Evolutionary conservation across 106 monocot genomes (phyloP).

Genomic region (Hemerocallis citrina): DNA sequence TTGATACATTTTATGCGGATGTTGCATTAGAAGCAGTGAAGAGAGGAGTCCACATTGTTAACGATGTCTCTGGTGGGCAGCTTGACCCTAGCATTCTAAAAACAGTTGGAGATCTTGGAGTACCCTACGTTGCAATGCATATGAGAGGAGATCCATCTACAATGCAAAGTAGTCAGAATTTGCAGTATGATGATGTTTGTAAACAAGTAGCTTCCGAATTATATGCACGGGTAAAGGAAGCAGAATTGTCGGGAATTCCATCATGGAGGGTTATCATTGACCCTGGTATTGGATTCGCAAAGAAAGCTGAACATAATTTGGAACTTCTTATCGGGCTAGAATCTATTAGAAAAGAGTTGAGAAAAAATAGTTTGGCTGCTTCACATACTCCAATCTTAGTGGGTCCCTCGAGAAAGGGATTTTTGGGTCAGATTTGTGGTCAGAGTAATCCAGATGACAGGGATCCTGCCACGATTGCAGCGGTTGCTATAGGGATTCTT

Average conservation of each 20-base stretch:
- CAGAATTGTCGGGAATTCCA: constrained; percentile 72
- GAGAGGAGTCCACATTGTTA: constrained; percentile 78
- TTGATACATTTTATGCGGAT: constrained; percentile 84
- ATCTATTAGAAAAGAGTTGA: constrained; percentile 43
- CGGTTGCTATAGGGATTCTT: constrained; percentile 52
- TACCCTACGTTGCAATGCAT: constrained; percentile 77
- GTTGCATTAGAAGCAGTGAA: constrained; percentile 75
- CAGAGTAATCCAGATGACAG: constrained; percentile 50
- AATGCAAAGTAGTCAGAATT: constrained; percentile 64
- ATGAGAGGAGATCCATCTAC: constrained; percentile 93
- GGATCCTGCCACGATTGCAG: constrained; percentile 81
- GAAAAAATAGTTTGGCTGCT: constrained; percentile 36
- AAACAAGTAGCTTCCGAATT: constrained; percentile 62
- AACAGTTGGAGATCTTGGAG: constrained; percentile 44
- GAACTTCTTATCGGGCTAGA: constrained; percentile 53
- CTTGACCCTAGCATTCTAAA: constrained; percentile 61
- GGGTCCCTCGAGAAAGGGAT: constrained; percentile 88
- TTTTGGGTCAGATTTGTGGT: constrained; percentile 77
- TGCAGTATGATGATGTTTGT: constrained; percentile 66
- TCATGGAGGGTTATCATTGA: constrained; percentile 80
- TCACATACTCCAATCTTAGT: constrained; percentile 66
- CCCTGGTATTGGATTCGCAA: constrained; percentile 89
- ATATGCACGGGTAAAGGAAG: constrained; percentile 36
- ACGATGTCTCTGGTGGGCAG: constrained; percentile 82
- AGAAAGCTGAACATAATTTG: constrained; percentile 58